Percentiles rank a stretch among this genome's conserved stretches.
These are phyloP conservation scores for Botrytis cinerea DNA, from an alignment of 2,329 filamentous ascomycete genomes.

Conservation along the genomic window DNA sequence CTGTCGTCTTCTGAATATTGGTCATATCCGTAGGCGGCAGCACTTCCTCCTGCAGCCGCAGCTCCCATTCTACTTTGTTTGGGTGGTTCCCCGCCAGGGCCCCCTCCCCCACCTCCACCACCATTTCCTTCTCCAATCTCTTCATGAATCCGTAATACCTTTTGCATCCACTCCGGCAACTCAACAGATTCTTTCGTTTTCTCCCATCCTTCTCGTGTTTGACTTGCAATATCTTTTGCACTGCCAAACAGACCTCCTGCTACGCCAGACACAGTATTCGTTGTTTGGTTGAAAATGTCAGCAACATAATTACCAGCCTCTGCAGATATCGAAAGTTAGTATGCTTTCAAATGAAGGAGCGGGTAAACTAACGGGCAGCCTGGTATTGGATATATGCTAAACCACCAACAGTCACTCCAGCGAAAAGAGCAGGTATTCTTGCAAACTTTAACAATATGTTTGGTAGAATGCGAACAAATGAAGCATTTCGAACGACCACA, in stretches of 20 bases:
- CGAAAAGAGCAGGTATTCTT: slow-evolving; percentile 86
- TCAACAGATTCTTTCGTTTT: slow-evolving; percentile 78
- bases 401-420: slow-evolving; percentile 81
- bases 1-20: slow-evolving; percentile 67
- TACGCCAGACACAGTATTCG: slow-evolving; percentile 67
- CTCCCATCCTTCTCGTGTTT: slow-evolving; percentile 79
- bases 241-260: slow-evolving; percentile 71
- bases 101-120: slow-evolving; percentile 42
- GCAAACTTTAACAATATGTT: slow-evolving; percentile 89
- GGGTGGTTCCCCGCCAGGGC: slow-evolving; percentile 50
- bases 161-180: slow-evolving; percentile 77
- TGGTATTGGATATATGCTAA: slow-evolving; percentile 96
- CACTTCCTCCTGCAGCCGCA: slow-evolving; percentile 69
- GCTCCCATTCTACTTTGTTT: slow-evolving; percentile 62
- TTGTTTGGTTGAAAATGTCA: slow-evolving; percentile 73
- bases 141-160: slow-evolving; percentile 64
- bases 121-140: slow-evolving; percentile 52
- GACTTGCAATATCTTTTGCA: slow-evolving; percentile 73
- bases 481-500: slow-evolving; percentile 63
- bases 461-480: slow-evolving; percentile 69
- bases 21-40: slow-evolving; percentile 77
- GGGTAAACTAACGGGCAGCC: slow-evolving; percentile 67
- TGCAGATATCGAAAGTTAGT: slow-evolving; percentile 36
- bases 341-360: background rate
- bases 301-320: slow-evolving; percentile 76